A percentile compares a stretch with the other conserved stretches of the same genome.
Evolutionary conservation across 495 filamentous ascomycete species (phyloP).

Genomic region (Penicillium maclennaniae): DNA sequence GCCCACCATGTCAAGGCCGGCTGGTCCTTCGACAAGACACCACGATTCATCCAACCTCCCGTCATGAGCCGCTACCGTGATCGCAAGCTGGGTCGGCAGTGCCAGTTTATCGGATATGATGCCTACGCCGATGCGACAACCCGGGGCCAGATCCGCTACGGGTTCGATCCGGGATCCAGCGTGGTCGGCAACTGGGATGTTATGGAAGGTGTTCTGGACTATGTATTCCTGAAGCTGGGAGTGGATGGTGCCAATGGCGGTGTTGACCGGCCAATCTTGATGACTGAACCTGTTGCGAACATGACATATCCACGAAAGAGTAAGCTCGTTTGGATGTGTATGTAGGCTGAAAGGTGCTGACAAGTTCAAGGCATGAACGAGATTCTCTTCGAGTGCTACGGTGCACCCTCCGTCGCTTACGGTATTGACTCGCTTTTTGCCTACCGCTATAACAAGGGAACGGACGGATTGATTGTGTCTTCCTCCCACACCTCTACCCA

Average conservation of each 20-base stretch:
- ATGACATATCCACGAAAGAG: conserved; percentile 79
- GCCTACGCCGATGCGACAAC: conserved; percentile 92
- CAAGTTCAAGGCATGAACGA: conserved; percentile 79
- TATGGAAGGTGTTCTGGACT: conserved; percentile 89
- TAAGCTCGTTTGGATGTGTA: conserved; percentile 38
- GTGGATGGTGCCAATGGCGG: conserved; percentile 68
- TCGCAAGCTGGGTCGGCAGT: conserved; percentile 82
- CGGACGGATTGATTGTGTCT: conserved; percentile 83
- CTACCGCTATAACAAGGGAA: conserved; percentile 85
- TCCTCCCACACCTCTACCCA: conserved; percentile 92
- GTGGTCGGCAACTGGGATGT: conserved; percentile 97
- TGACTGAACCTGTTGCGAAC: conserved; percentile 95
- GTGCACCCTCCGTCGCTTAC: conserved; percentile 79
- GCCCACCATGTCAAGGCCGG: conserved; percentile 86
- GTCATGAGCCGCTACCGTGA: conserved; percentile 93
- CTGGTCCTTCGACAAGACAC: conserved; percentile 83
- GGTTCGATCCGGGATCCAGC: conserved; percentile 85
- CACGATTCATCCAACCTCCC: conserved; percentile 75
- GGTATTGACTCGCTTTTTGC: conserved; percentile 96
- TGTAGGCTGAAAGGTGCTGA: conserved; percentile 8
- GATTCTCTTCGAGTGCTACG: conserved; percentile 93
- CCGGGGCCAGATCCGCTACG: conserved; percentile 80
- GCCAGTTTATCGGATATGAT: conserved; percentile 86
- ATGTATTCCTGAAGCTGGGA: conserved; percentile 87
- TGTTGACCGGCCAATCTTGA: conserved; percentile 82